Base-by-base conservation (phyloP, 768 basidiomycete species). In the Phaffia tasmanica region DNA sequence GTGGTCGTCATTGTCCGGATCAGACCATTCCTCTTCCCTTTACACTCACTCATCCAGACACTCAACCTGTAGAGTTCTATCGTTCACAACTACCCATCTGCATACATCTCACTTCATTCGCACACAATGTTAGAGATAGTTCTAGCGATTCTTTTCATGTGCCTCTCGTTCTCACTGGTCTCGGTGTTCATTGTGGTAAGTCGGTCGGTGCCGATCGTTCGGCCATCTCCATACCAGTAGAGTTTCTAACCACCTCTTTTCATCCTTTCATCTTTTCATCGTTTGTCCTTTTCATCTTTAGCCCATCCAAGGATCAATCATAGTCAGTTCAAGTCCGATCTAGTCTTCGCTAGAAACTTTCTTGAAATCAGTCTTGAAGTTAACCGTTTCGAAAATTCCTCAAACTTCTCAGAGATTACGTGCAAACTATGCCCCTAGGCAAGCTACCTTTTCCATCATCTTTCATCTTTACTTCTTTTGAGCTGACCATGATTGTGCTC, bases 341-440 rank as follows among this genome's bases (percentile, higher is more conserved):
- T 4, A 11, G 4, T 42, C 35, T 42, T 42, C 35, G 35, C 35
- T 42, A 42, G 35, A 5, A 11, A 11, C 11, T 42, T 11, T 42
- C 6, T 42, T 11, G 6, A 42, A 11, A 42, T 11, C 11, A 11
- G 35, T 42, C 6, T 4, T 42, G 4, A 4, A 42, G 35, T 11
- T 42, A 11, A 42, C 35, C 6, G 4, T 42, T 42, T 42, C 35
- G 11, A 42, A 42, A 4, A 4, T 11, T 42, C 11, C 35, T 42
- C 11, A 11, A 42, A 42, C 35, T 11, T 42, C 35, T 42, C 11
- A 42, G 35, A 50, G 65, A 3, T 46, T 66, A 21, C 35, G 65
- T 27, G 65, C 65, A 30, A 66, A 66, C 65, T 66, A 61, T 23
- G 21, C 48, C 11, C 47, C 32, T 21, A 19, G 6, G 18, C 57